Conservation (phyloP, 306 rosid species). For the Trifolium fragiferum region DNA sequence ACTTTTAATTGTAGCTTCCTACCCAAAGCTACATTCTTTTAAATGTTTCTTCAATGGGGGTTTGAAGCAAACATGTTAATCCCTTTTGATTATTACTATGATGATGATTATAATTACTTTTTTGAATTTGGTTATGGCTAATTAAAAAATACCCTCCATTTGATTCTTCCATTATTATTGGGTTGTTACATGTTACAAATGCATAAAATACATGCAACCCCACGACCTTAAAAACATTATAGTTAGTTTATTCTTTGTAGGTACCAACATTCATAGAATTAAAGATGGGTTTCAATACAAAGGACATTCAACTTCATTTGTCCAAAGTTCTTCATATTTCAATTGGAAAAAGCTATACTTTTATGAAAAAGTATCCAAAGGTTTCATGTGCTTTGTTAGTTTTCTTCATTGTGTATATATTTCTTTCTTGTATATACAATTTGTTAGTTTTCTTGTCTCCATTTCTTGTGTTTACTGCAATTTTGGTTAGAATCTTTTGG, state of each 20-base stretch:
- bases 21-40: not conserved
- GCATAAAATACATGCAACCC: not conserved
- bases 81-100: slow-evolving; percentile 28
- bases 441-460: slow-evolving; percentile 67
- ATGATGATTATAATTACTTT: slow-evolving; percentile 32
- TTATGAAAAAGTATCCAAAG: slow-evolving; percentile 57
- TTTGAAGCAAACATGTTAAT: slow-evolving; percentile 28
- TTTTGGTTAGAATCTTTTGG: slow-evolving; percentile 67
- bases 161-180: slow-evolving; percentile 21
- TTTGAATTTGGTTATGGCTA: slow-evolving; percentile 37
- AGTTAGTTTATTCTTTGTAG: slow-evolving; percentile 1
- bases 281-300: slow-evolving; percentile 73
- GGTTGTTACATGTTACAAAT: slow-evolving; percentile 19
- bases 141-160: slow-evolving; percentile 10
- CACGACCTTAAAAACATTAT: slow-evolving; percentile 20
- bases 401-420: slow-evolving; percentile 55
- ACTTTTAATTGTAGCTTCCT: slow-evolving; percentile 8
- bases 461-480: slow-evolving; percentile 53
- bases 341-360: slow-evolving; percentile 40
- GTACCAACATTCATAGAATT: slow-evolving; percentile 23
- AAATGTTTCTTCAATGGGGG: slow-evolving; percentile 30
- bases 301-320: slow-evolving; percentile 48
- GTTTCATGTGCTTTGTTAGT: slow-evolving; percentile 49
- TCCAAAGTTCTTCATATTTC: slow-evolving; percentile 53
- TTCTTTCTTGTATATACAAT: slow-evolving; percentile 51